phyloP scores from a whole-genome alignment of 2,329 filamentous ascomycete genomes.

The Aspergillus cejpii region DNA sequence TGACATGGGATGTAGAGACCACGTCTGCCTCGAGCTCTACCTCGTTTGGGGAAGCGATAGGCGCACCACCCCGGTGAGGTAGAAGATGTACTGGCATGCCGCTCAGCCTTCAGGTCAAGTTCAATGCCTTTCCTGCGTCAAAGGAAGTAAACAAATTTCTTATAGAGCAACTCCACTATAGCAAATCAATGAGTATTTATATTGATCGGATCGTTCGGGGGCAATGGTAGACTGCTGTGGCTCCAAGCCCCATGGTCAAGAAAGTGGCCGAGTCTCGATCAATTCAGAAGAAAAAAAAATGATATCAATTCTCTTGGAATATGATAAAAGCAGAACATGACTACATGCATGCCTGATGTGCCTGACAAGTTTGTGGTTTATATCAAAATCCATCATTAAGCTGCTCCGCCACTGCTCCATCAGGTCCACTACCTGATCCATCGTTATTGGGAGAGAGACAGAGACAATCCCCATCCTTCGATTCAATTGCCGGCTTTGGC shows the following conservation, averaged over 20 bases:
- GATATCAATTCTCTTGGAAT: background rate
- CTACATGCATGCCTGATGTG: too few relatives aligned
- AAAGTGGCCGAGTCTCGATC: background rate
- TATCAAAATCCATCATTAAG: too few relatives aligned
- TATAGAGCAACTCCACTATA: background rate
- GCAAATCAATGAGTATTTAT: background rate
- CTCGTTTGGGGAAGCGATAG: constrained; percentile 18
- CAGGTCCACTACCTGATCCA: constrained; percentile 1
- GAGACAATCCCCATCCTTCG: constrained; percentile 6
- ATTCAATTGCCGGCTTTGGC: constrained; percentile 15
- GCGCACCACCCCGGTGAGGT: constrained; percentile 14
- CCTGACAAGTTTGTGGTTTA: too few relatives aligned
- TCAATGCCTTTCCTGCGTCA: background rate
- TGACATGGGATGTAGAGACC: constrained; percentile 21
- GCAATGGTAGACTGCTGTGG: background rate
- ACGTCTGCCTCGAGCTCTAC: constrained; percentile 7
- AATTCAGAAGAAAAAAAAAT: background rate
- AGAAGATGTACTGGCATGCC: constrained; percentile 27
- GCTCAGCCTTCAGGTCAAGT: constrained; percentile 1
- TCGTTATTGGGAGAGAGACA: constrained; percentile 1
- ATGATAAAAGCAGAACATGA: background rate
- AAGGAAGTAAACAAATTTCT: background rate
- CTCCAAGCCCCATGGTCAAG: background rate
- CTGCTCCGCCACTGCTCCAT: too few relatives aligned
- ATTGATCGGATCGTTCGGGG: background rate